Conservation (phyloP, 441 rosid species). For the Aquilaria agallochum region DNA sequence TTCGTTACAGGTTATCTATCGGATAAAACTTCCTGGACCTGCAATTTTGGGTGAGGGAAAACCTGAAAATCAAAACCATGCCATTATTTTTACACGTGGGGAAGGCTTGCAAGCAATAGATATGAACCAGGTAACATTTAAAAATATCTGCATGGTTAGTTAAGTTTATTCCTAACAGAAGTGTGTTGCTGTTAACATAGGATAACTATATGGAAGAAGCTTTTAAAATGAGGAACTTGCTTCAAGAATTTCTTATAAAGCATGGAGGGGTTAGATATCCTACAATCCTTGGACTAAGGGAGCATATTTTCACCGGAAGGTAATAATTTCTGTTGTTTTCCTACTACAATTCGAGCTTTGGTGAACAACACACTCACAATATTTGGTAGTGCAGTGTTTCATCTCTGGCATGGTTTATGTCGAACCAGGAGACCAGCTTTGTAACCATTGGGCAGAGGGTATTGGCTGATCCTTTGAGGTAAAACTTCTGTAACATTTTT, state of each 20-base stretch:
- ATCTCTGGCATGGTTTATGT: constrained; percentile 89
- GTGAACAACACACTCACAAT: not conserved
- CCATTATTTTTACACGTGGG: constrained; percentile 67
- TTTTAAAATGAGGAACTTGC: constrained; percentile 75
- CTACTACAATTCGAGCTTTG: not conserved
- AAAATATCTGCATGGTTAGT: not conserved
- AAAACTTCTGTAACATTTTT: constrained; percentile 13
- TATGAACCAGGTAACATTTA: constrained; percentile 56
- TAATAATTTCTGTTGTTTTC: constrained; percentile 11
- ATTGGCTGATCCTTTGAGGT: constrained; percentile 73
- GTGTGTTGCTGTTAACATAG: constrained; percentile 25
- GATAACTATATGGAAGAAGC: constrained; percentile 86
- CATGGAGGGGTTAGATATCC: constrained; percentile 60
- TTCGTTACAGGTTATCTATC: constrained; percentile 40
- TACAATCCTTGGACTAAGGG: constrained; percentile 73
- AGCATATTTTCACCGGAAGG: constrained; percentile 86
- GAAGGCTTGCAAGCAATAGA: constrained; percentile 73
- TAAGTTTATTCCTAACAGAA: not conserved
- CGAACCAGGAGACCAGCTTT: constrained; percentile 75
- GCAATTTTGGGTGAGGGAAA: constrained; percentile 66
- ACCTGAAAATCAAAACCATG: constrained; percentile 72
- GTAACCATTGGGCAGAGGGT: constrained; percentile 80
- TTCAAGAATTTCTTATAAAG: constrained; percentile 59
- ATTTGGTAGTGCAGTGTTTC: constrained; percentile 54
- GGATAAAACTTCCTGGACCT: constrained; percentile 65